Percentiles rank a stretch among this genome's conserved stretches.
Conservation (phyloP, 345 rosid genomes). For the Eucalyptus pauciflora region DNA sequence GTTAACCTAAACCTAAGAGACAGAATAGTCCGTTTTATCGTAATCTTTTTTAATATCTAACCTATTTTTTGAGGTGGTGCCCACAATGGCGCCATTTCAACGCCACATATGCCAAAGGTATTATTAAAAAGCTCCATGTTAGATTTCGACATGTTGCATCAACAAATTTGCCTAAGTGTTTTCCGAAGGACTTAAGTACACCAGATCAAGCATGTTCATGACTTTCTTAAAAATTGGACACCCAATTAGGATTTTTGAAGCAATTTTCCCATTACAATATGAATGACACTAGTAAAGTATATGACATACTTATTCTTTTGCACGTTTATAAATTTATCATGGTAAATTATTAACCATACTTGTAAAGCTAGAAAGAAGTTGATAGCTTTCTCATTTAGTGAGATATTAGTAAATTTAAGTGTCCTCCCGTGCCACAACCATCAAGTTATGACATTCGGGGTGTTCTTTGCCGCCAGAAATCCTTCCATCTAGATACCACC, state of each 20-base stretch:
- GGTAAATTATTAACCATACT: background rate
- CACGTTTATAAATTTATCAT: background rate
- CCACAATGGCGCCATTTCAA: background rate
- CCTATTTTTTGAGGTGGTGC: background rate
- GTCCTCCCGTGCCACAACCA: accelerated
- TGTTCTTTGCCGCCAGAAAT: background rate
- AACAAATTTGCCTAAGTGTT: background rate
- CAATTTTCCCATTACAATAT: background rate
- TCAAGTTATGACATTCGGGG: too few species aligned
- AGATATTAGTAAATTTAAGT: background rate
- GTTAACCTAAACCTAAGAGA: background rate
- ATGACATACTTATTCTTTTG: background rate
- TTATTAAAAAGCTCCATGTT: background rate
- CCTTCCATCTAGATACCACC: background rate
- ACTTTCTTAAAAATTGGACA: background rate
- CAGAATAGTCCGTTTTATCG: background rate
- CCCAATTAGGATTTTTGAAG: background rate
- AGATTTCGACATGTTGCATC: background rate
- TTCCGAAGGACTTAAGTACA: background rate
- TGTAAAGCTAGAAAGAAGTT: background rate
- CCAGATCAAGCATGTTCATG: background rate
- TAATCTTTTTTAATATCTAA: too few species aligned
- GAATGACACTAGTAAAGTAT: background rate
- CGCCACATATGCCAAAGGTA: background rate
- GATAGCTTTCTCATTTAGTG: background rate